phyloP scores from a whole-genome alignment of 2,329 filamentous ascomycete species.

The Talaromyces amestolkiae region DNA sequence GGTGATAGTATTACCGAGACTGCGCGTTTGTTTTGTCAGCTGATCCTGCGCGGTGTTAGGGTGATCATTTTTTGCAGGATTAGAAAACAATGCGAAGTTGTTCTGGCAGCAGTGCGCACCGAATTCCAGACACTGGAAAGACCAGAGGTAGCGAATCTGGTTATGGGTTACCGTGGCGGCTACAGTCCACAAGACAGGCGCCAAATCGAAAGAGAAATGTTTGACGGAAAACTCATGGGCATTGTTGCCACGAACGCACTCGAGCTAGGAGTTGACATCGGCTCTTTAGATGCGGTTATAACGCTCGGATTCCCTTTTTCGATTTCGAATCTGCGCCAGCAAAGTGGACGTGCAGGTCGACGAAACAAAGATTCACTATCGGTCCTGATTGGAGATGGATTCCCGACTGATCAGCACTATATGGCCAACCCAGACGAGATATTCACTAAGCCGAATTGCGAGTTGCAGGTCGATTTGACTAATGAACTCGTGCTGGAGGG shows the following conservation, averaged over 20 bases:
- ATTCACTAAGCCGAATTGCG: constrained; percentile 82
- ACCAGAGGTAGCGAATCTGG: constrained; percentile 69
- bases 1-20: constrained; percentile 80
- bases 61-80: constrained; percentile 92
- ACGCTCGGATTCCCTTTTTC: constrained; percentile 95
- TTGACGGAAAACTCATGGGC: constrained; percentile 86
- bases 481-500: constrained; percentile 91
- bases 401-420: constrained; percentile 90
- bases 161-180: constrained; percentile 94
- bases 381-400: constrained; percentile 82
- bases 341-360: constrained; percentile 87
- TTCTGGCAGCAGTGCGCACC: constrained; percentile 74
- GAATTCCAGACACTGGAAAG: constrained; percentile 73
- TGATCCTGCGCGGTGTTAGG: constrained; percentile 82
- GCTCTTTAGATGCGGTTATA: constrained; percentile 86
- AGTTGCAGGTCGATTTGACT: constrained; percentile 84
- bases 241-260: constrained; percentile 92
- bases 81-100: constrained; percentile 80
- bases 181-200: constrained; percentile 90
- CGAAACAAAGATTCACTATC: constrained; percentile 92
- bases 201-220: constrained; percentile 92
- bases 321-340: constrained; percentile 89
- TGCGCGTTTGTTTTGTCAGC: constrained; percentile 84
- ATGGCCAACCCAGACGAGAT: constrained; percentile 96
- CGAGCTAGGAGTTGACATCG: constrained; percentile 93